Base-by-base conservation (phyloP, 2,329 filamentous ascomycete genomes). In the Plectosphaerella plurivora region DNA sequence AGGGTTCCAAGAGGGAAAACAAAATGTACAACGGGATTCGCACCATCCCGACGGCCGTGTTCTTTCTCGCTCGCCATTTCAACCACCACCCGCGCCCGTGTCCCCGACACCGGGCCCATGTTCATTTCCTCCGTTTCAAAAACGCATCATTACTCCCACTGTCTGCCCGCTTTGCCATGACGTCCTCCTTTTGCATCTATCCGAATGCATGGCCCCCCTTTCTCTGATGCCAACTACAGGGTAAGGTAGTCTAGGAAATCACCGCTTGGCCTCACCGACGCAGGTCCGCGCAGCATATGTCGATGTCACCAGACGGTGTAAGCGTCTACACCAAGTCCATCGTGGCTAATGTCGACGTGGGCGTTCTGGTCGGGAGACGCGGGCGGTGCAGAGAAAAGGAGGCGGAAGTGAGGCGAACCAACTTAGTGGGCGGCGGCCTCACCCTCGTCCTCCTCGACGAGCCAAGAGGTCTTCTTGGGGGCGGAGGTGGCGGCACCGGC, bases 391-490 rank as follows among this genome's bases (percentile, higher is more conserved):
- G 37, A 15, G 37, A 18, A 41, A 18, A 8, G 14, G 37, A n/a
- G 16, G 9, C 5, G 22, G 37, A n/a, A 18, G 37, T 9, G 41
- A 44, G 12, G 16, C 11, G 36, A 5, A 61, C 9, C 28, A 22
- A n/a, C 15, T 68, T 81, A 83, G 71, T 82, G 79, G 59, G 68
- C 67, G 53, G 37, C 47, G 8, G 68, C 67, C 51, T 59, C 65
- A 59, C 75, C 73, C 61, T 86, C 79, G 61, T 82, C 83, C 66
- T 83, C 72, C 78, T 92, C 87, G 70, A 92, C 91, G 63, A 96
- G 89, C 90, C 91, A 97, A 18, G 39, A 28, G 25, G 44, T 46
- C 48, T 50, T 25, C 36, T 37, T 25, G 52, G 79, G 80, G 65
- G 81, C 66, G 50, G 76, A 75, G 60, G 78, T 77, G 70, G 83